These are phyloP conservation scores for Fragaria nilgerrensis DNA, from an alignment of 306 rosid species.

Conservation along the genomic window DNA sequence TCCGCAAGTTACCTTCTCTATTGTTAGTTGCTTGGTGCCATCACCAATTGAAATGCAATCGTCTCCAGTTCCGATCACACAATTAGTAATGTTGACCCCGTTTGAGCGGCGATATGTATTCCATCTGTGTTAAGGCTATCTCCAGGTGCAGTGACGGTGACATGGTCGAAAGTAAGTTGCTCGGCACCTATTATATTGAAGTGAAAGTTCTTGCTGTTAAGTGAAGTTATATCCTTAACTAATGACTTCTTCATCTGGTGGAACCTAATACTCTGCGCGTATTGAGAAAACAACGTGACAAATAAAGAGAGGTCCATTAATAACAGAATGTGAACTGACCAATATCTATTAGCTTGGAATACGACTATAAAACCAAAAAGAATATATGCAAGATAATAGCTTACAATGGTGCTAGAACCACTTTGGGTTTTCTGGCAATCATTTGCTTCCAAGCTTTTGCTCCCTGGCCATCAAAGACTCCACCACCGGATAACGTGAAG, in stretches of 20 bases:
- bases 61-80: conserved; percentile 39
- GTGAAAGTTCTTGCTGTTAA: not conserved
- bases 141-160: not conserved
- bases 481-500: conserved; percentile 42
- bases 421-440: conserved; percentile 11
- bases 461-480: conserved; percentile 52
- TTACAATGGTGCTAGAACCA: conserved; percentile 23
- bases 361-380: too few species aligned
- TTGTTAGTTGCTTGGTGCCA: conserved; percentile 25
- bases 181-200: not conserved
- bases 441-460: conserved; percentile 32
- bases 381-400: not conserved
- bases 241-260: not conserved
- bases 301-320: not conserved
- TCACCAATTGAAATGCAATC: conserved; percentile 57
- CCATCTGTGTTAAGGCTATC: conserved; percentile 36
- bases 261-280: conserved; percentile 39
- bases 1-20: conserved; percentile 33
- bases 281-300: not conserved
- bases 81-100: conserved; percentile 27
- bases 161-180: not conserved
- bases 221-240: not conserved
- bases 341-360: not conserved
- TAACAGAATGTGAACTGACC: not conserved
- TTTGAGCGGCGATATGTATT: conserved; percentile 48